Percentiles rank a stretch among this genome's conserved stretches.
These are phyloP conservation scores for Amauroascus niger DNA, from an alignment of 2,329 filamentous ascomycete genomes.

Conservation along the genomic window DNA sequence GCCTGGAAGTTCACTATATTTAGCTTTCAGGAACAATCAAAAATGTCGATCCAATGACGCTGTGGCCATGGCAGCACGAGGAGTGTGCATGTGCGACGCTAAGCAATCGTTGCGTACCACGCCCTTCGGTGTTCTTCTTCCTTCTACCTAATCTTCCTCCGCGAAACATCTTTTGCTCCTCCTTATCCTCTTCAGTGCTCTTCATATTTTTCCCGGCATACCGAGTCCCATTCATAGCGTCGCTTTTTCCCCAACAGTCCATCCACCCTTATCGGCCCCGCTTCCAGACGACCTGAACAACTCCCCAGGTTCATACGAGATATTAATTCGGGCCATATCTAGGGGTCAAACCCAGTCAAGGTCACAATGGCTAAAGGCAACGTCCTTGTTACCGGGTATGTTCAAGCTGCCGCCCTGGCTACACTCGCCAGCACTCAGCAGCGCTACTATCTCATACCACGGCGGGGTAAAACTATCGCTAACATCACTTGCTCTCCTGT, in stretches of 20 bases:
- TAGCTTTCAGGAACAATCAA: neutral
- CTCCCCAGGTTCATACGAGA: neutral
- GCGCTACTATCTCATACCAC: slow-evolving; percentile 15
- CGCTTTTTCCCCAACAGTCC: too few species aligned
- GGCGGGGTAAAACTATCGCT: slow-evolving; percentile 17
- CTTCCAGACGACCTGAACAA: too few species aligned
- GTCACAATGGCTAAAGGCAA: slow-evolving; percentile 65
- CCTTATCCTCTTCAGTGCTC: too few species aligned
- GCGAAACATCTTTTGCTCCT: too few species aligned
- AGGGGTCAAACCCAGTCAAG: slow-evolving; percentile 15
- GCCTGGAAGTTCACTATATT: too few species aligned
- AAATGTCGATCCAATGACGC: neutral
- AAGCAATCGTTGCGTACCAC: too few species aligned
- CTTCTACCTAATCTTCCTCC: too few species aligned
- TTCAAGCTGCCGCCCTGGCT: slow-evolving; percentile 12
- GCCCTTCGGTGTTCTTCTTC: too few species aligned
- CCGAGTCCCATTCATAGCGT: too few species aligned
- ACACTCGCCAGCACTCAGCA: neutral
- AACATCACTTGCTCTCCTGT: slow-evolving; percentile 3
- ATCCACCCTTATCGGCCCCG: too few species aligned
- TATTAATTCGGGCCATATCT: neutral
- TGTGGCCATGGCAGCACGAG: neutral
- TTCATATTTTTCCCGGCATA: too few species aligned
- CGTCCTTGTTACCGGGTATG: slow-evolving; percentile 86
- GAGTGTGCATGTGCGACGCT: too few species aligned